Evolutionary conservation across 257 asterid genomes (phyloP).

Genomic region (Solanum boliviense): DNA sequence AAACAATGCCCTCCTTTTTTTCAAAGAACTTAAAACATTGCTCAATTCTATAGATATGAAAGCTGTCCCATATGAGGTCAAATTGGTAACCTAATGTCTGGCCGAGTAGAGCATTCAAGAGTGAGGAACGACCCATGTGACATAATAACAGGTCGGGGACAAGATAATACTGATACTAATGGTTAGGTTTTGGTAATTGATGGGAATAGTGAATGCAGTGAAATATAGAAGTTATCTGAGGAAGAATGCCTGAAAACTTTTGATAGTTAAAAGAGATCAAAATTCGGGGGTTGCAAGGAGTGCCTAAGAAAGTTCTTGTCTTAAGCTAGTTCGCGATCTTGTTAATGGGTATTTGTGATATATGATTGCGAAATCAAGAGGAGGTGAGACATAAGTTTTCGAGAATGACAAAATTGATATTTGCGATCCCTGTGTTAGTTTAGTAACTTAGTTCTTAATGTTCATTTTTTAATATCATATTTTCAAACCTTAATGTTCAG

Average conservation of each 20-base stretch:
- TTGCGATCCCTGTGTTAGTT: neutral
- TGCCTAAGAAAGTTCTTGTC: neutral
- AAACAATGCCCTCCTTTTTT: neutral
- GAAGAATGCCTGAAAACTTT: neutral
- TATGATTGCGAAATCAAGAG: neutral
- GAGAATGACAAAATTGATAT: neutral
- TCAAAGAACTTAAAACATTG: neutral
- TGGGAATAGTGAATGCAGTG: neutral
- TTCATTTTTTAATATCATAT: neutral
- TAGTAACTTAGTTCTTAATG: neutral
- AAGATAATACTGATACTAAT: neutral
- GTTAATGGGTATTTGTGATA: neutral
- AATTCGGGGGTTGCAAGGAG: neutral
- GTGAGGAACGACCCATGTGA: neutral
- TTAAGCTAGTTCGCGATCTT: neutral
- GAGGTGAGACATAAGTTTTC: neutral
- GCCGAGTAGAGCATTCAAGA: neutral
- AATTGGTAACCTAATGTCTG: neutral
- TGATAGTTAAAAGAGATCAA: neutral
- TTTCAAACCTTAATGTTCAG: neutral
- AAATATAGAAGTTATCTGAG: neutral
- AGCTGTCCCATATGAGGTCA: neutral
- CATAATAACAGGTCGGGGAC: neutral
- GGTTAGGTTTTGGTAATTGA: neutral
- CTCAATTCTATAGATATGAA: neutral